Conservation (phyloP, 495 filamentous ascomycete species). For the Echria macrotheca region DNA sequence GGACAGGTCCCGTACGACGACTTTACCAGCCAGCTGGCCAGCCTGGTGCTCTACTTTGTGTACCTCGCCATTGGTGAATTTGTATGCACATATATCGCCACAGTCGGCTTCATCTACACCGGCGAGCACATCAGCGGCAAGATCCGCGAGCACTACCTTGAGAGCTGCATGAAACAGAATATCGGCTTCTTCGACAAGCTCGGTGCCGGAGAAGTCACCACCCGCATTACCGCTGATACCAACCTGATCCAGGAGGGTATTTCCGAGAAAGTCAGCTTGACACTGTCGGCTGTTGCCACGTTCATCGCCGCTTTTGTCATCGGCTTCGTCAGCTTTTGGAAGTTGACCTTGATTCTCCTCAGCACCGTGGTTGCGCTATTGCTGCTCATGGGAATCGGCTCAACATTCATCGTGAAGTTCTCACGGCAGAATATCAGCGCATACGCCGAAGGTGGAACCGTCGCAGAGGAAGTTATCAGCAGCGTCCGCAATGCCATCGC, state of each 20-base stretch:
- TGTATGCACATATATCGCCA: conserved; percentile 70
- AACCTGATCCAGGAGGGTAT: conserved; percentile 85
- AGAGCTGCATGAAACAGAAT: conserved; percentile 81
- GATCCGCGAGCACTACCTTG: conserved; percentile 78
- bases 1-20: conserved; percentile 39
- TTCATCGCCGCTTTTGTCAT: conserved; percentile 88
- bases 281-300: conserved; percentile 65
- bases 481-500: conserved; percentile 90
- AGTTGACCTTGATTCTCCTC: conserved; percentile 72
- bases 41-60: conserved; percentile 78
- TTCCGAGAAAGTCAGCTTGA: conserved; percentile 78
- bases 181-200: conserved; percentile 90
- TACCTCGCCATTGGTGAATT: conserved; percentile 89
- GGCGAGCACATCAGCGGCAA: conserved; percentile 84
- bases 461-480: conserved; percentile 92
- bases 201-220: conserved; percentile 88
- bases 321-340: conserved; percentile 80
- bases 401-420: conserved; percentile 69
- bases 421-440: conserved; percentile 70
- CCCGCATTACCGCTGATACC: conserved; percentile 85
- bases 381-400: conserved; percentile 67
- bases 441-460: conserved; percentile 77
- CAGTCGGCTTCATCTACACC: conserved; percentile 87
- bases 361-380: conserved; percentile 71
- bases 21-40: conserved; percentile 56